Percentiles rank a stretch among this genome's conserved stretches.
Evolutionary conservation across 1,139 yeast genomes (phyloP).

Genomic region (Yamadazyma membranifaciens): DNA sequence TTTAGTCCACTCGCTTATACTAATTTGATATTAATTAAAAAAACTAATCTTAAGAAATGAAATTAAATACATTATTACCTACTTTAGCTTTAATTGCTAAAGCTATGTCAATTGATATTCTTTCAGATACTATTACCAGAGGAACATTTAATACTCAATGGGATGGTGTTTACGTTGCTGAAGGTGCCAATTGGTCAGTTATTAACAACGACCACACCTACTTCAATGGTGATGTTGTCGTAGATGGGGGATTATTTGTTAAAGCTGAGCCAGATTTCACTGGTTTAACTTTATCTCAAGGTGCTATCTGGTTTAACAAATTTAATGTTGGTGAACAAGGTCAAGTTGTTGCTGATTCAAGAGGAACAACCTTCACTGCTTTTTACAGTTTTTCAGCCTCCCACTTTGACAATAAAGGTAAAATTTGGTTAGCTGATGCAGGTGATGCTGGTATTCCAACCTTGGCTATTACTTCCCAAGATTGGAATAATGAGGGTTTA

Average conservation of each 20-base stretch:
- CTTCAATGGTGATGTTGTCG: constrained; percentile 16
- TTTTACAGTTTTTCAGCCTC: constrained; percentile 18
- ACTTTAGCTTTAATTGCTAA: constrained; percentile 17
- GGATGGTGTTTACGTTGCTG: constrained; percentile 26
- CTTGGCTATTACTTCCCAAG: constrained; percentile 11
- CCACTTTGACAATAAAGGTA: constrained; percentile 12
- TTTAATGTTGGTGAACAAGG: constrained; percentile 15
- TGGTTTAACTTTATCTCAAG: constrained; percentile 18
- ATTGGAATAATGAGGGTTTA: constrained; percentile 12
- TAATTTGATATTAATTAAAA: neutral
- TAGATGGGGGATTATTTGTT: constrained; percentile 18
- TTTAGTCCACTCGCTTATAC: constrained; percentile 10
- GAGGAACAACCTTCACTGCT: constrained; percentile 18
- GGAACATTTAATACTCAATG: constrained; percentile 21
- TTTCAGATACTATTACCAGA: constrained; percentile 16
- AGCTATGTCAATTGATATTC: constrained; percentile 15
- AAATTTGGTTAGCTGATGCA: constrained; percentile 14
- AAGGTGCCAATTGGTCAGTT: constrained; percentile 30
- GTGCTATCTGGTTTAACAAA: constrained; percentile 13
- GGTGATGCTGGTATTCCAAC: constrained; percentile 15
- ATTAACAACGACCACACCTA: constrained; percentile 24
- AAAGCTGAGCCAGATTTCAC: constrained; percentile 15
- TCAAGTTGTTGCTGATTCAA: constrained; percentile 16
- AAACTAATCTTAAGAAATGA: constrained; percentile 10
- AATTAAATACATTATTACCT: constrained; percentile 14